Conservation (phyloP, 129 eudicot genomes). For the Centrapalus pauciflorus region DNA sequence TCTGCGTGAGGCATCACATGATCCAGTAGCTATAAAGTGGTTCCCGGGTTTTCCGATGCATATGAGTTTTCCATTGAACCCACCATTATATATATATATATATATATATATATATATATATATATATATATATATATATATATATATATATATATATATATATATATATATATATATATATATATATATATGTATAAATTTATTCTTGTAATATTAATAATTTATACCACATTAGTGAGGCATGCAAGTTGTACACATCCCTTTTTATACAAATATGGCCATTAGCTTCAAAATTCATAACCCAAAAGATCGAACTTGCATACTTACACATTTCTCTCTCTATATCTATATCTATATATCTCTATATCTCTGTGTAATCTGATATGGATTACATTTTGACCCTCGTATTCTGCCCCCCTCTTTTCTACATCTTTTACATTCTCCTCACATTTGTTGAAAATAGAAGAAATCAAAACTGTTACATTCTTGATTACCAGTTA, state of each 20-base stretch:
- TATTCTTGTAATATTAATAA: neutral
- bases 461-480: constrained; percentile 41
- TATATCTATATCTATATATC: constrained; percentile 6
- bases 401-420: constrained; percentile 23
- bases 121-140: no score
- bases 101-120: no score
- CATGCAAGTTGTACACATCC: constrained; percentile 24
- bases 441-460: constrained; percentile 19
- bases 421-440: constrained; percentile 25
- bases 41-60: no score
- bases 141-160: no score
- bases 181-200: no score
- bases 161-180: no score
- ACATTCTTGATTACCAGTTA: constrained; percentile 44
- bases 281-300: constrained; percentile 27
- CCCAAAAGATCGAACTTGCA: constrained; percentile 5
- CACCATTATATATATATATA: no score
- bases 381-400: constrained; percentile 33
- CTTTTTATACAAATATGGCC: constrained; percentile 23
- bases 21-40: no score
- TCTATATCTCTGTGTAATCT: constrained; percentile 6
- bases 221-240: constrained; percentile 8
- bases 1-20: no score
- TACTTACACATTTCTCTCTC: constrained; percentile 8
- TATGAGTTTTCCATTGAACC: no score